Evolutionary conservation across 2,329 filamentous ascomycete species (phyloP), one percentile per base, ranked within the genome.

Genomic region (Rutstroemia sp.): DNA sequence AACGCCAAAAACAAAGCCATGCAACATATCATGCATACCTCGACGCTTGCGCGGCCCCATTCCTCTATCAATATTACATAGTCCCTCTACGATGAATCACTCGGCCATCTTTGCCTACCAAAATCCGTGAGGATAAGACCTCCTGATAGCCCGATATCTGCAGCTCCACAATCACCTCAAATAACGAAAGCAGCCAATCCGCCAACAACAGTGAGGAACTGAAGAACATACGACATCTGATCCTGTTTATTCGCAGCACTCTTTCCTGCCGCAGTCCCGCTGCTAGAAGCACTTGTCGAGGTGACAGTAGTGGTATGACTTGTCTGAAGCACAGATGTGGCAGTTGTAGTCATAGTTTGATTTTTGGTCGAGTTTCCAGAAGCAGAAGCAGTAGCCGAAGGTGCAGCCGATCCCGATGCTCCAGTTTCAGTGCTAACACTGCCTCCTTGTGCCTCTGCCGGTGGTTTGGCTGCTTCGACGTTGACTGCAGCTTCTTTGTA

Each of bases 181-280:
- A 52, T 47, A 59, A 64, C 60, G 48, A 64, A 54, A 48, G 60
- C 57, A 57, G 59, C 59, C 19, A 65, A 56, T 1, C 63, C 62
- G 17, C 57, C 60, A 44, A 61, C 23, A 19, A 65, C 45, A 47
- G 59, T 53, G 19, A 51, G 39, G 23, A 63, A 36, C 25, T 57
- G 58, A 36, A 61, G 36, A 7, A 60, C 45, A 51, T 57, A 42
- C 4, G 42, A 38, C 19, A 58, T n/a, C n/a, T 61, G 48, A 10
- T 30, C 47, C n/a, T 46, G 54, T 50, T 17, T 17, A 10, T 57
- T 48, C 5, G 54, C 58, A 34, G 56, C 57, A 39, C 54, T 54
- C 2, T 38, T 48, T 42, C 17, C 17, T 5, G 17, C 8, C 39
- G 16, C 40, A 44, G 40, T 44, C 10, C 14, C n/a, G n/a, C 17